A percentile compares a stretch with the other conserved stretches of the same genome.
These are phyloP conservation scores for Penicillium sumatraense DNA, from an alignment of 2,329 filamentous ascomycete genomes.

Conservation along the genomic window DNA sequence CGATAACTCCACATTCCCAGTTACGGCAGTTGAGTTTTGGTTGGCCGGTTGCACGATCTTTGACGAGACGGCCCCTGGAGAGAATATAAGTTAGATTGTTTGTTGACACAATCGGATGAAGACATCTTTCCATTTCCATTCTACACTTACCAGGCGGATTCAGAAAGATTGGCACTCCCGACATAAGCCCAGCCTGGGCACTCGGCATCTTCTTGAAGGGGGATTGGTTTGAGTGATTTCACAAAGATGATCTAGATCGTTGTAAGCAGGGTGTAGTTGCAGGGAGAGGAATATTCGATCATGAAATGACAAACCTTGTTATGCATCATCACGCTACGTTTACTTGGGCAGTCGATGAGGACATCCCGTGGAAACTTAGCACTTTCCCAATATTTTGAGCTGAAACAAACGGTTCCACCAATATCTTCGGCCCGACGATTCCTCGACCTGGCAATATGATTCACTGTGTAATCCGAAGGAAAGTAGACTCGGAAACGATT, in stretches of 20 bases:
- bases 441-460: constrained; percentile 59
- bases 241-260: constrained; percentile 27
- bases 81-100: background rate
- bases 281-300: background rate
- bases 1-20: constrained; percentile 91
- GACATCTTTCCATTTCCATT: background rate
- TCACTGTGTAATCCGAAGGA: constrained; percentile 74
- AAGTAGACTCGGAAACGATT: constrained; percentile 76
- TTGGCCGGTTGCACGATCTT: constrained; percentile 68
- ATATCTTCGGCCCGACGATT: constrained; percentile 34
- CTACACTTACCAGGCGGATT: constrained; percentile 84
- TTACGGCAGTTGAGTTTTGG: constrained; percentile 84
- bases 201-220: constrained; percentile 17
- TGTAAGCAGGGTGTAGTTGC: constrained; percentile 4
- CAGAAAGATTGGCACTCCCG: constrained; percentile 89
- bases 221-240: constrained; percentile 26
- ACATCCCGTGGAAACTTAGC: constrained; percentile 71
- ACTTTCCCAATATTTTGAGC: constrained; percentile 72
- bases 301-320: constrained; percentile 68
- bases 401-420: constrained; percentile 83
- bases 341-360: constrained; percentile 76
- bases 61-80: constrained; percentile 75
- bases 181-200: constrained; percentile 77
- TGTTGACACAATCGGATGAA: background rate
- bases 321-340: constrained; percentile 78